Base-by-base conservation (phyloP, 2,329 filamentous ascomycete species). In the Hypoxylon sp. region DNA sequence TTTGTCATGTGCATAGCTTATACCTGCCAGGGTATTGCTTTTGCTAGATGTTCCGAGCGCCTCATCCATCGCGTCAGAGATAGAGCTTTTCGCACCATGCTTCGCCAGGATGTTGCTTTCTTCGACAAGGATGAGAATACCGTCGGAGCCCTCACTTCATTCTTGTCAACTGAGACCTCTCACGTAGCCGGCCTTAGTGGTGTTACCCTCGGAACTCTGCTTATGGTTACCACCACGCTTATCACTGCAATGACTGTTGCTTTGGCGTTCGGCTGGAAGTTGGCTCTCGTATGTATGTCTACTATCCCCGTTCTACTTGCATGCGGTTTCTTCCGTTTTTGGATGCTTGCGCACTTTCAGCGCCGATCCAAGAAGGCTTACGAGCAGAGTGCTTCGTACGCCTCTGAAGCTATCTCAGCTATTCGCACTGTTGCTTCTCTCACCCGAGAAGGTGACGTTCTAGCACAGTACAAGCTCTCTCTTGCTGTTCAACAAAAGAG, bases 341-440 rank as follows among this genome's bases (percentile, higher is more conserved):
- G 89, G 81, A 90, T 96, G 81, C 86, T 97, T 22, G 90, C 93
- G 1, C 87, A 89, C 71, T 97, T 94, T 83, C 92, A 93, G 81
- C 86, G 86, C 39, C 91, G 92, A 24, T 91, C 94, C 1, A 97
- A 96, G 83, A 85, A 85, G 71, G 91, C 93, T 3, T 94, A 98
- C 78, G 87, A 93, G 76, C 83, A 87, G 63, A 95, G 93, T 65
- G 95, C 95, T 6, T 91, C 91, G 62, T 97, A 92, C 77, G 96
- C 96, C 10, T 96, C 94, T 51, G 96, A 99, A 80, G 94, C 94
- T 47, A 97, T 97, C 33, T 94, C 93, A 1, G 92, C 94, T 5
- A 98, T 98, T 73, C 92, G 95, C 57, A 98, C 96, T 1, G 94
- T 98, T 9, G 95, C 94, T 3, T 93, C 94, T 8, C 86, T 99